These are phyloP conservation scores for Clitopilus passeckerianus DNA, from an alignment of 768 basidiomycete species.

Conservation along the genomic window DNA sequence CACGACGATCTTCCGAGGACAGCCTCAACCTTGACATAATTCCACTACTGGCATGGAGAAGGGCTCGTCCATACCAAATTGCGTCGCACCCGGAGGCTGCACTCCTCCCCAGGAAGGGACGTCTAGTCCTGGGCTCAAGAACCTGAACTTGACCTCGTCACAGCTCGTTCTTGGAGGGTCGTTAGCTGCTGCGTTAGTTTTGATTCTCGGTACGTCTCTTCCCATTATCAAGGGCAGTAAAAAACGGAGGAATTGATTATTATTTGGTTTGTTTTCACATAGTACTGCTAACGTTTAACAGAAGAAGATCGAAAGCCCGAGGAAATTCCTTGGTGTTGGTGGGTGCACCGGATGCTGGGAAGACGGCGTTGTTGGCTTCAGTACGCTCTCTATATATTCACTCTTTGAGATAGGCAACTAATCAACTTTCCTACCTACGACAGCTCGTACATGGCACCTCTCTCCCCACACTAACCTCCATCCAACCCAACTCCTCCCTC, in stretches of 20 bases:
- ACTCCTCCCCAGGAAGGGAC: too few species aligned
- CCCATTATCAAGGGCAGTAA: not conserved
- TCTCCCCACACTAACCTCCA: slow-evolving; percentile 67
- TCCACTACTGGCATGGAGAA: too few species aligned
- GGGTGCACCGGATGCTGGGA: slow-evolving; percentile 73
- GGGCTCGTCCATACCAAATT: too few species aligned
- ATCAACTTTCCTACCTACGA: too few species aligned
- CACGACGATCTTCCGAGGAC: too few species aligned
- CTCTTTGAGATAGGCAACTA: too few species aligned
- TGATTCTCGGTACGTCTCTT: not conserved
- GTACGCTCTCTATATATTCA: too few species aligned
- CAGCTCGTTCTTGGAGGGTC: not conserved
- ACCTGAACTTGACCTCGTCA: not conserved
- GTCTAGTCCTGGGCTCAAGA: too few species aligned
- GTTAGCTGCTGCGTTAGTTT: not conserved
- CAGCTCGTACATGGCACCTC: slow-evolving; percentile 66
- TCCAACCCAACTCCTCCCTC: slow-evolving; percentile 63
- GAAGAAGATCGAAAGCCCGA: slow-evolving; percentile 37
- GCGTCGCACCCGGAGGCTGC: too few species aligned
- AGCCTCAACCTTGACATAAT: too few species aligned
- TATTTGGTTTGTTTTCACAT: not conserved
- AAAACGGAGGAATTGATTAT: not conserved
- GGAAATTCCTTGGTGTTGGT: slow-evolving; percentile 70
- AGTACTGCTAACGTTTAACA: slow-evolving; percentile 42
- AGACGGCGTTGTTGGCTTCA: slow-evolving; percentile 71